Base-by-base conservation (phyloP, 2,329 filamentous ascomycete species). In the Microsporum audouinii region DNA sequence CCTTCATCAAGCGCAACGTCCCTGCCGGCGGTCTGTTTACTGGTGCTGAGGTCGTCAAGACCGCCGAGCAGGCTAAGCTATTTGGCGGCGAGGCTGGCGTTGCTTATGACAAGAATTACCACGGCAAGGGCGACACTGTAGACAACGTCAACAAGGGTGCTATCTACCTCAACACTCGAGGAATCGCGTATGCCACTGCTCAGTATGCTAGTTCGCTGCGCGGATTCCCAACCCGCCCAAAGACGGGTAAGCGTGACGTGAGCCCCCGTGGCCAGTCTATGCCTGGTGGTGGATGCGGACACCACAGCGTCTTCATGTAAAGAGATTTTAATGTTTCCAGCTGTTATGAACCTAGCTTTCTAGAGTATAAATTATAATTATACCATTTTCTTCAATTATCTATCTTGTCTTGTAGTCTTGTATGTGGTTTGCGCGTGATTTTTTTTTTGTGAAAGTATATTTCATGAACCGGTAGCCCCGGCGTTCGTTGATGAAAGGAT, bases 31-130 rank as follows among this genome's bases (percentile, higher is more conserved):
- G 88, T 34, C 83, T 91, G 63, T 87, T 88, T 60, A 90, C 88
- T 1, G 88, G 88, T 43, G 88, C 88, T 0, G 88, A 91, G 72
- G 86, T 82, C 10, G 72, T 88, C 74, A 91, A 91, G 82, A 89
- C 87, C 0, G 74, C 79, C 57, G 79, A 84, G 38, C 86, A 91
- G 70, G 81, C 74, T 1, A 76, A 75, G 45, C 74, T 84, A 73
- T 92, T 90, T 70, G 88, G 88, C n/a, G 88, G 88, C 41, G 76
- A 79, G 63, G 85, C 84, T 0, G 87, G 79, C 45, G 73, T 77
- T n/a, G 71, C 76, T 38, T 83, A 79, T 65, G 82, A 85, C 66
- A 69, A 72, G 17, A 82, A 83, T 70, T 85, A 85, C 70, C 82
- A 85, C 66, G 71, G 73, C 41, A 73, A 73, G 2, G 77, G 77